Base-by-base conservation (phyloP, 441 rosid genomes). In the Gossypium trilobum region DNA sequence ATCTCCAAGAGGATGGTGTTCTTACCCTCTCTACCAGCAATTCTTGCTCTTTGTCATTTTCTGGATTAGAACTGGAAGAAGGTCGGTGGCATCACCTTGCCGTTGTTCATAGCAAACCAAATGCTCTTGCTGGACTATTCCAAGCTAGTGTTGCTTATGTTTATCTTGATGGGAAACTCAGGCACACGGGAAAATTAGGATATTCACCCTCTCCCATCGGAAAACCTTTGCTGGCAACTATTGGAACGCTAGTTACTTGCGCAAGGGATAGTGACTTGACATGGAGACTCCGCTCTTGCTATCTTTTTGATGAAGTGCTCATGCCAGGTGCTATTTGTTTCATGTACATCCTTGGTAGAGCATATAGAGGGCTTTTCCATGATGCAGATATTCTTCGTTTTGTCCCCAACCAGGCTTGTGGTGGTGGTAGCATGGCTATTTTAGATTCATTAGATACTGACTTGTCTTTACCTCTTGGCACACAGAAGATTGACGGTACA, bases 71-170 rank as follows among this genome's bases (percentile, higher is more conserved):
- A 61, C 82, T 94, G 79, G 97, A 94, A 73, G 97, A 94, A 82
- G 97, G 95, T 59, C 87, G 92, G 82, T 96, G 99, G 99, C 97
- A 96, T 85, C 99, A 96, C 88, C 98, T 96, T 82, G 99, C 99
- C 58, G 93, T 96, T 85, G 92, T 96, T 73, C 99, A 96, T 80
- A 96, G 94, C 84, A 96, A 96, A 82, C 99, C 99, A 55, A 96
- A 92, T 86, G 99, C 99, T 75, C 98, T 96, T 66, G 99, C 99
- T 82, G 99, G 99, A 83, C 86, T 96, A 16, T 96, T 96, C 83
- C 99, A 96, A 84, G 96, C 99, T 71, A 94, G 99, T 79, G 82
- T 94, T 84, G 99, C 99, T 61, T 78, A 87, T 84, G 99, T 96
- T 42, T 96, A 94, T 85, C 90, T 96, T 74, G 87, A 96, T 85